phyloP scores from a whole-genome alignment of 306 rosid species.

The Prunus armeniaca region DNA sequence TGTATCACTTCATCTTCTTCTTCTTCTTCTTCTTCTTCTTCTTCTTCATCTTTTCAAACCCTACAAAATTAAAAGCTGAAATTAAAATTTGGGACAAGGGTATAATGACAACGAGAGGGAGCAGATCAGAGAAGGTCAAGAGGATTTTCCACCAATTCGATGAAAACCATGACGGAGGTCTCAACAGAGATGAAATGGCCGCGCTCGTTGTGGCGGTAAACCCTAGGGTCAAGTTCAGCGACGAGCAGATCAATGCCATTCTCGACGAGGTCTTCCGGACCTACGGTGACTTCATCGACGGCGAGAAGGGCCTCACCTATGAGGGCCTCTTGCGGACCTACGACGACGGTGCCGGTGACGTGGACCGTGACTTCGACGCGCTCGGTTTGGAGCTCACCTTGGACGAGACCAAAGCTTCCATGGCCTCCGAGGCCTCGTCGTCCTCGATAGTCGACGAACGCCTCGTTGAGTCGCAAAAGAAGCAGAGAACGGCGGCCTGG shows the following conservation, averaged over 20 bases:
- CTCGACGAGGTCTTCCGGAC: conserved; percentile 93
- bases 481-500: conserved; percentile 98
- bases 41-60: conserved; percentile 2
- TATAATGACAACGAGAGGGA: conserved; percentile 88
- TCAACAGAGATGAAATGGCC: conserved; percentile 89
- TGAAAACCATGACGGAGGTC: conserved; percentile 77
- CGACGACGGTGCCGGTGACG: conserved; percentile 98
- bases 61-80: not conserved
- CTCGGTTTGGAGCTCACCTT: conserved; percentile 68
- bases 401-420: conserved; percentile 38
- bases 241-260: conserved; percentile 97
- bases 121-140: conserved; percentile 98
- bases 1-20: not conserved
- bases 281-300: conserved; percentile 81
- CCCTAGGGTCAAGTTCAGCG: conserved; percentile 97
- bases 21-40: too few species aligned
- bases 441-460: conserved; percentile 82
- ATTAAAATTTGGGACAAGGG: not conserved
- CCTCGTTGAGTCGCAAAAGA: conserved; percentile 77
- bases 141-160: conserved; percentile 87
- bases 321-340: conserved; percentile 91
- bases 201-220: conserved; percentile 95
- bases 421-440: conserved; percentile 74
- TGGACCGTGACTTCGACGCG: conserved; percentile 94
- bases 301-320: conserved; percentile 81